Percentiles rank a stretch among this genome's conserved stretches.
These are phyloP conservation scores for Chaetomium tenue DNA, from an alignment of 495 filamentous ascomycete species.

Conservation along the genomic window DNA sequence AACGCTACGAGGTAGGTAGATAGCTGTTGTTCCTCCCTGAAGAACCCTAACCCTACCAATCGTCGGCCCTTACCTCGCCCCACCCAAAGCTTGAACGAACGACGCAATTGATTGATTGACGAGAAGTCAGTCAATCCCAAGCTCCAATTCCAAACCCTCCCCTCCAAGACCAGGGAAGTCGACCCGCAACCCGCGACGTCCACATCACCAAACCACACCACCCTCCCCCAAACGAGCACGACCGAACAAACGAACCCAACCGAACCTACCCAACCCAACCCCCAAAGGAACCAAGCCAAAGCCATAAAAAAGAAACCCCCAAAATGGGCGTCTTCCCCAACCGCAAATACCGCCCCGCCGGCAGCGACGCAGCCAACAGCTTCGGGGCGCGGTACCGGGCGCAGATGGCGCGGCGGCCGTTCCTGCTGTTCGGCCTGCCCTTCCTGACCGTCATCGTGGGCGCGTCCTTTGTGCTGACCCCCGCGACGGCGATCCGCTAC, in stretches of 20 bases:
- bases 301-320: constrained; percentile 17
- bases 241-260: background rate
- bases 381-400: constrained; percentile 74
- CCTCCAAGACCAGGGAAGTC: background rate
- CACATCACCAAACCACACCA: background rate
- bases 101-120: no score
- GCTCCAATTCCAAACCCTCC: no score
- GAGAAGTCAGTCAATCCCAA: no score
- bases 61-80: no score
- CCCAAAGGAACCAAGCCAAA: background rate
- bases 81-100: no score
- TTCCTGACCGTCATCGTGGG: constrained; percentile 92
- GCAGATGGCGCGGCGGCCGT: constrained; percentile 69
- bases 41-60: no score
- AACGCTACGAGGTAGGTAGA: no score
- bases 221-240: no score
- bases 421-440: constrained; percentile 92
- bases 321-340: constrained; percentile 73
- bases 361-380: constrained; percentile 50
- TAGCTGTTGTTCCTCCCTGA: no score
- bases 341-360: constrained; percentile 66
- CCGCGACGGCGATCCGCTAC: constrained; percentile 88
- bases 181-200: no score
- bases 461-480: constrained; percentile 90
- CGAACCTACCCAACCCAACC: background rate